phyloP scores from a whole-genome alignment of 2,329 filamentous ascomycete genomes.

The Zymoseptoria crescenta region DNA sequence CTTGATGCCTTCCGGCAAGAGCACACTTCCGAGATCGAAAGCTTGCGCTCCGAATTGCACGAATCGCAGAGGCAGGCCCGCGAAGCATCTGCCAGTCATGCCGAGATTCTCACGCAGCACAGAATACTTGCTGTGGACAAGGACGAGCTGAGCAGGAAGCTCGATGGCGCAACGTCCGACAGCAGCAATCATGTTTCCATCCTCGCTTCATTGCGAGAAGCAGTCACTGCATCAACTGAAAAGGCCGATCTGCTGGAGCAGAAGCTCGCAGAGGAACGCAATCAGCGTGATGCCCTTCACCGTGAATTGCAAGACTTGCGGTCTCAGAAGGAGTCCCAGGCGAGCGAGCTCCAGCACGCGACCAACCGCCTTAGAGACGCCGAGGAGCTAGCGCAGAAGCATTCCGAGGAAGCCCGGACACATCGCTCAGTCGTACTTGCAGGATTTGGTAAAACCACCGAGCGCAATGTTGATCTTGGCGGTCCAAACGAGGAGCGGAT shows the following conservation, averaged over 20 bases:
- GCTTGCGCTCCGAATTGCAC: constrained; percentile 77
- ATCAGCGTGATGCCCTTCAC: constrained; percentile 67
- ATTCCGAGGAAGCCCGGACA: constrained; percentile 77
- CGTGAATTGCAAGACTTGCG: constrained; percentile 67
- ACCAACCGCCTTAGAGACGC: constrained; percentile 71
- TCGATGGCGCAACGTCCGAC: constrained; percentile 58
- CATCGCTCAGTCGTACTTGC: constrained; percentile 76
- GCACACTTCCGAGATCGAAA: constrained; percentile 76
- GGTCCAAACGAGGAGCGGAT: constrained; percentile 58
- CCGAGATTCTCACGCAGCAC: constrained; percentile 67
- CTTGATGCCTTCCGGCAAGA: constrained; percentile 78
- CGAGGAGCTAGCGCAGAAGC: constrained; percentile 79
- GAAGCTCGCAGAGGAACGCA: constrained; percentile 74
- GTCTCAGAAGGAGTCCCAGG: constrained; percentile 73
- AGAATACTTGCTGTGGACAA: constrained; percentile 81
- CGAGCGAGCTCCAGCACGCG: constrained; percentile 65
- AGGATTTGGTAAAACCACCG: constrained; percentile 67
- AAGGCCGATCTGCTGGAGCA: constrained; percentile 70
- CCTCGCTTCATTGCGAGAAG: constrained; percentile 66
- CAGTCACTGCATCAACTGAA: constrained; percentile 69
- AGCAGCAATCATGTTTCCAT: constrained; percentile 63
- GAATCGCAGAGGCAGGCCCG: constrained; percentile 67
- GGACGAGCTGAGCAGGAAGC: constrained; percentile 61
- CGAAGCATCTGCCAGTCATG: constrained; percentile 69
- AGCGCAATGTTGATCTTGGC: constrained; percentile 38